Evolutionary conservation across 192 early-diverging fungal species (phyloP).

Genomic region (Jimgerdemannia flammicorona): DNA sequence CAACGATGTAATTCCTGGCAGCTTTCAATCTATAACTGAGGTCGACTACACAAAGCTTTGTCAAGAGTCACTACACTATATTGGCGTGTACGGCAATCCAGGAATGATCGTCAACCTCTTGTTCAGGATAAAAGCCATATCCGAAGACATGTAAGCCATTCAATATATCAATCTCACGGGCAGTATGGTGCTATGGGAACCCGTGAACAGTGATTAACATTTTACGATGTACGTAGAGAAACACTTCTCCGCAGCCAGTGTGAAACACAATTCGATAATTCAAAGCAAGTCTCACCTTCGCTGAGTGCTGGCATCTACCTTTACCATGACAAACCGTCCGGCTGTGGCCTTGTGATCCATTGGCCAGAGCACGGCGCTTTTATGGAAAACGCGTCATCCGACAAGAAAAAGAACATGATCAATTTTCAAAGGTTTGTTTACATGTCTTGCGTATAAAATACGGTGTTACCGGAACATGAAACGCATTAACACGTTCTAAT

Average conservation of each 20-base stretch:
- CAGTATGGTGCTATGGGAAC: not conserved
- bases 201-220: not conserved
- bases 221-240: not conserved
- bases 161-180: not conserved
- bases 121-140: slow-evolving; percentile 2
- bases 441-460: not conserved
- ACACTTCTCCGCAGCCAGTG: not conserved
- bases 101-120: slow-evolving; percentile 13
- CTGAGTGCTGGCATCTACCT: slow-evolving; percentile 4
- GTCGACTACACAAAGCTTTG: slow-evolving; percentile 7
- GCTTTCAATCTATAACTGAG: slow-evolving; percentile 10
- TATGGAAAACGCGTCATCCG: slow-evolving; percentile 12
- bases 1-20: slow-evolving; percentile 5
- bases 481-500: not conserved
- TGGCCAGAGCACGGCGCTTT: slow-evolving; percentile 5
- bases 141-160: slow-evolving; percentile 3
- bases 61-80: not conserved
- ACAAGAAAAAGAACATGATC: slow-evolving; percentile 17
- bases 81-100: slow-evolving; percentile 15
- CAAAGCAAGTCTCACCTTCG: not conserved
- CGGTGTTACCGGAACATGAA: not conserved
- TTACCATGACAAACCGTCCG: not conserved
- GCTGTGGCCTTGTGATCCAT: slow-evolving; percentile 12
- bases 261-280: not conserved
- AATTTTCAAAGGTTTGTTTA: slow-evolving; percentile 17